These are phyloP conservation scores for Acanthamoeba divionensis DNA, from an alignment of 208 protist species.

Conservation along the genomic window DNA sequence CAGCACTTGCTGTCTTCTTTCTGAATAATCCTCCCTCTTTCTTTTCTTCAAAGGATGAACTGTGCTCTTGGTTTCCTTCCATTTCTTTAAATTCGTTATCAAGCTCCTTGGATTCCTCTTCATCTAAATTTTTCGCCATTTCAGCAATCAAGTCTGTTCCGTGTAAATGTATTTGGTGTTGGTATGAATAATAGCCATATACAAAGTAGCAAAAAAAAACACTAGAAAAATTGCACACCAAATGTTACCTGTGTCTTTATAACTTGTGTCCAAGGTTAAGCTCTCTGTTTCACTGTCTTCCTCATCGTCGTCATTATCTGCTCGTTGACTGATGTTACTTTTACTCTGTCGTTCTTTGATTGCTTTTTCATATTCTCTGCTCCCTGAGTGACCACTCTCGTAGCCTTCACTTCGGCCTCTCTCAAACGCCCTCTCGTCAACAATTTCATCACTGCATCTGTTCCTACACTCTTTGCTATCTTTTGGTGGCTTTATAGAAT, in stretches of 20 bases:
- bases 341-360: not conserved
- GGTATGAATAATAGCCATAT: too few relatives aligned
- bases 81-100: not conserved
- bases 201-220: too few relatives aligned
- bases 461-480: not conserved
- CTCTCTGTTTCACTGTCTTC: not conserved
- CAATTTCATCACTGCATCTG: not conserved
- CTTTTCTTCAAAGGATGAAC: not conserved
- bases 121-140: conserved; percentile 30
- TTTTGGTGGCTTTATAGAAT: not conserved
- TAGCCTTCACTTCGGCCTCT: not conserved
- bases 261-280: not conserved
- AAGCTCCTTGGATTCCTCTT: not conserved
- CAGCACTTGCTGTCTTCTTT: not conserved
- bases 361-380: not conserved
- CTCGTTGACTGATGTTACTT: not conserved
- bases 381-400: not conserved
- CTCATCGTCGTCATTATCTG: not conserved
- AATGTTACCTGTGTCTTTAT: not conserved
- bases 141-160: conserved; percentile 2
- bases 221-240: too few relatives aligned
- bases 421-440: not conserved
- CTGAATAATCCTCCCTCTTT: not conserved
- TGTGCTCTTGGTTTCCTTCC: not conserved
- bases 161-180: too few relatives aligned